Percentiles rank a stretch among this genome's conserved stretches.
These are phyloP conservation scores for Botrytis deweyae DNA, from an alignment of 2,329 filamentous ascomycete species.

Conservation along the genomic window DNA sequence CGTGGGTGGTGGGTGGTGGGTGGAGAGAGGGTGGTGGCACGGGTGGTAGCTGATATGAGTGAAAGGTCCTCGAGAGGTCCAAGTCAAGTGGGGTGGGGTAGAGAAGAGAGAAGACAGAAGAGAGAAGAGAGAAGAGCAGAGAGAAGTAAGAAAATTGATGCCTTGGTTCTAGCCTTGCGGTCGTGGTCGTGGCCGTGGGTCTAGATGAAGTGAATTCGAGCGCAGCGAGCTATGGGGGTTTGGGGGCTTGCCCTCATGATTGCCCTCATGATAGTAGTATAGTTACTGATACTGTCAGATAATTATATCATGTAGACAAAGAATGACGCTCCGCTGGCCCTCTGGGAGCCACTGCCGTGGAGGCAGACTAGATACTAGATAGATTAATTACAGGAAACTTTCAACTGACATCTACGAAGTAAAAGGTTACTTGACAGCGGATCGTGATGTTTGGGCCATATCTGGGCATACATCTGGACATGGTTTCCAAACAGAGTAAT, in stretches of 20 bases:
- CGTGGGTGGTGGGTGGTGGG: background rate
- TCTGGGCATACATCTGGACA: background rate
- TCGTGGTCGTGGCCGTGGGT: background rate
- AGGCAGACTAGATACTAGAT: background rate
- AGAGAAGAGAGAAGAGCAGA: background rate
- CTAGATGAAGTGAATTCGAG: background rate
- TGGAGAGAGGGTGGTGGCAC: background rate
- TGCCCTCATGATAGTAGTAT: background rate
- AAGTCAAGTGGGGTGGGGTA: background rate
- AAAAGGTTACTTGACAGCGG: background rate
- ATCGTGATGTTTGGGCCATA: background rate
- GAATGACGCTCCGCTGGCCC: background rate
- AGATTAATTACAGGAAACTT: background rate
- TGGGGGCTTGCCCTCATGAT: background rate
- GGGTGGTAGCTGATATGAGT: background rate
- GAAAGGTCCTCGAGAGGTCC: background rate
- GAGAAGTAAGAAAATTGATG: background rate
- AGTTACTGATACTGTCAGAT: no score
- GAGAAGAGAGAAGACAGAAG: background rate
- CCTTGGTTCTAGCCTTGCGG: background rate
- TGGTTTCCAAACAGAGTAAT: background rate
- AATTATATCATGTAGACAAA: background rate
- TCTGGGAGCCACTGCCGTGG: conserved; percentile 1
- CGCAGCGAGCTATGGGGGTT: background rate
- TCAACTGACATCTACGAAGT: background rate